phyloP scores from a whole-genome alignment of 2,329 filamentous ascomycete genomes.

The Cordyceps fumosorosea region DNA sequence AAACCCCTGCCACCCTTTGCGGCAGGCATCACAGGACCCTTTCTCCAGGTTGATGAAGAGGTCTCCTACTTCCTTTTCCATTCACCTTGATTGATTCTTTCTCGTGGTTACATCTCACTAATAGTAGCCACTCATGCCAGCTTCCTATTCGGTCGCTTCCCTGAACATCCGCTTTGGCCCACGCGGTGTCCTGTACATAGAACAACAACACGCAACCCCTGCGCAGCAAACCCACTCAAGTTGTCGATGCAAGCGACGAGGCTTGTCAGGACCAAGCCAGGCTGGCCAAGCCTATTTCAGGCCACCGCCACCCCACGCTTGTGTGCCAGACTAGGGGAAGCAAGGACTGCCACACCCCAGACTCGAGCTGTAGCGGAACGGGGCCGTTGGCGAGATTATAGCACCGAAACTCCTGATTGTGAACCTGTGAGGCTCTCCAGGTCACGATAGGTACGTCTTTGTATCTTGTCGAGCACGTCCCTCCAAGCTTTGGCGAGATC shows the following conservation, averaged over 20 bases:
- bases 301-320: not conserved
- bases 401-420: conserved; percentile 11
- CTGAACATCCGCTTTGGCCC: not conserved
- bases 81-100: not conserved
- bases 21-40: not conserved
- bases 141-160: not conserved
- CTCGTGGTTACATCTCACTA: not conserved
- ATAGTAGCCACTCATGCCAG: not conserved
- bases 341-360: conserved; percentile 1
- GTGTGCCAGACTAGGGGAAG: not conserved
- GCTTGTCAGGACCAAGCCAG: not conserved
- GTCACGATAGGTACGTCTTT: not conserved
- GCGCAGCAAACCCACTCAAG: not conserved
- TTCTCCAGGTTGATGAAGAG: not conserved
- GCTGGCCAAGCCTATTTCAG: not conserved
- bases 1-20: not conserved
- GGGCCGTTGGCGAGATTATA: conserved; percentile 11
- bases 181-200: not conserved
- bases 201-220: not conserved
- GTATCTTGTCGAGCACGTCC: not conserved
- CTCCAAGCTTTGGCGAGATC: not conserved
- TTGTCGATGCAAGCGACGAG: not conserved
- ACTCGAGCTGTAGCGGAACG: not conserved
- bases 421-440: not conserved
- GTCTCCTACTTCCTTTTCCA: not conserved